Evolutionary conservation across 371 early-diverging fungal species (phyloP).

Genomic region (Mortierella sp.): DNA sequence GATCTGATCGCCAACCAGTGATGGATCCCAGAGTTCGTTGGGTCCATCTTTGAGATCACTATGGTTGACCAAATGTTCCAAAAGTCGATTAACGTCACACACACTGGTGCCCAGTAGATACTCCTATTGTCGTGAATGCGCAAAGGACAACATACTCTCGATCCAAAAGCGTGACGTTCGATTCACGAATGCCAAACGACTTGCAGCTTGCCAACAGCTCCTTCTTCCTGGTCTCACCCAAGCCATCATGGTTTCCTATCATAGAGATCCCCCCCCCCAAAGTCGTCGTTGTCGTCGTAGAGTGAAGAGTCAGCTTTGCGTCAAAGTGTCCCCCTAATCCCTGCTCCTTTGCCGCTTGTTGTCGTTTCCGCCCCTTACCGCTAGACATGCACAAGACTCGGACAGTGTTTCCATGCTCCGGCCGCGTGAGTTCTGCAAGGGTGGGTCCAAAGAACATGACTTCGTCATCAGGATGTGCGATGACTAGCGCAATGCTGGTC

Average conservation of each 20-base stretch:
- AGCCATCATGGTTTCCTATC: conserved; percentile 80
- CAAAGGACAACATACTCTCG: conserved; percentile 53
- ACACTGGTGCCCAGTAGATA: too few relatives aligned
- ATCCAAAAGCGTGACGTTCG: conserved; percentile 72
- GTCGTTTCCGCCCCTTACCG: conserved; percentile 59
- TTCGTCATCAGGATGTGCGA: conserved; percentile 99
- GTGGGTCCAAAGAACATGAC: conserved; percentile 99
- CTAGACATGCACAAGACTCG: conserved; percentile 88
- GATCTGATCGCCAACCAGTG: conserved; percentile 65
- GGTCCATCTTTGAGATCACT: conserved; percentile 84
- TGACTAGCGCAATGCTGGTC: conserved; percentile 78
- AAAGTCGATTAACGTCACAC: not conserved
- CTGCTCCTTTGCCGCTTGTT: too few relatives aligned
- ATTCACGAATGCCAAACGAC: conserved; percentile 70
- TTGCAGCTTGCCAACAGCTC: conserved; percentile 80
- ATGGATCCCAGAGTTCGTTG: conserved; percentile 75
- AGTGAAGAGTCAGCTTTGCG: too few relatives aligned
- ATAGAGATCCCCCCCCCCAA: not conserved
- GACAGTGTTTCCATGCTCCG: conserved; percentile 61
- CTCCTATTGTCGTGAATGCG: too few relatives aligned
- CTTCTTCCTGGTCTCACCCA: conserved; percentile 80
- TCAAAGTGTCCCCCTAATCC: too few relatives aligned
- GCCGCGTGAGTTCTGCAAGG: conserved; percentile 63
- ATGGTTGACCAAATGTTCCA: not conserved
- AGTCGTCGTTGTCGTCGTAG: too few relatives aligned